Evolutionary conservation across 2,329 filamentous ascomycete genomes (phyloP).

Genomic region (Trematosphaeria pertusa): DNA sequence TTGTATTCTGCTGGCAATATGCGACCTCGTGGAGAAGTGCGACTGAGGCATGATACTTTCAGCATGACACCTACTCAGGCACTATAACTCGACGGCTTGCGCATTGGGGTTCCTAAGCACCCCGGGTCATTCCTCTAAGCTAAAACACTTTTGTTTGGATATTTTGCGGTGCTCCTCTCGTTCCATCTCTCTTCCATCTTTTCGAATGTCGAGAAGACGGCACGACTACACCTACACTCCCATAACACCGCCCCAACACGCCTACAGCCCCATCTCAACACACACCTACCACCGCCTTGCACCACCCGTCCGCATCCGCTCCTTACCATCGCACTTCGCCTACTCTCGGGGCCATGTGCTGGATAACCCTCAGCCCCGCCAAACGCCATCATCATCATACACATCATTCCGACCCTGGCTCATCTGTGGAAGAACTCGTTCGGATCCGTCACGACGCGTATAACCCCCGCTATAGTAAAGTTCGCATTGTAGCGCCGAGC

Average conservation of each 20-base stretch:
- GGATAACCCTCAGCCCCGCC: constrained; percentile 39
- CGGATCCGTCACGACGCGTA: constrained; percentile 25
- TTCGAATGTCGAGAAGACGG: constrained; percentile 30
- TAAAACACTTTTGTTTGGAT: no score
- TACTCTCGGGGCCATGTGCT: constrained; percentile 32
- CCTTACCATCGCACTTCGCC: constrained; percentile 28
- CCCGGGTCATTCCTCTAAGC: no score
- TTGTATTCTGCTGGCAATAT: neutral
- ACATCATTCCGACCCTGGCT: constrained; percentile 26
- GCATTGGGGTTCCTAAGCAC: neutral
- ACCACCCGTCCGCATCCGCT: constrained; percentile 27
- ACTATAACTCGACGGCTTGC: neutral
- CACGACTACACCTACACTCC: constrained; percentile 18
- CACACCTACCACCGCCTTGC: constrained; percentile 31
- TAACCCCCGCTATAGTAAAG: constrained; percentile 27
- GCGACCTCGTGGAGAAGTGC: constrained; percentile 11
- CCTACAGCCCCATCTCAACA: constrained; percentile 27
- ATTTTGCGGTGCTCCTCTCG: no score
- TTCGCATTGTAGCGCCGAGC: constrained; percentile 31
- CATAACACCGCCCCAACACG: constrained; percentile 22
- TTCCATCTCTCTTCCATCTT: constrained; percentile 8
- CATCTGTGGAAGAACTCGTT: constrained; percentile 37
- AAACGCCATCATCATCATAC: constrained; percentile 21
- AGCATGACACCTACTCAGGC: neutral
- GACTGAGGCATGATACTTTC: constrained; percentile 5